Evolutionary conservation across 805 yeast species (phyloP).

Genomic region (Nakazawaea molendinolei): DNA sequence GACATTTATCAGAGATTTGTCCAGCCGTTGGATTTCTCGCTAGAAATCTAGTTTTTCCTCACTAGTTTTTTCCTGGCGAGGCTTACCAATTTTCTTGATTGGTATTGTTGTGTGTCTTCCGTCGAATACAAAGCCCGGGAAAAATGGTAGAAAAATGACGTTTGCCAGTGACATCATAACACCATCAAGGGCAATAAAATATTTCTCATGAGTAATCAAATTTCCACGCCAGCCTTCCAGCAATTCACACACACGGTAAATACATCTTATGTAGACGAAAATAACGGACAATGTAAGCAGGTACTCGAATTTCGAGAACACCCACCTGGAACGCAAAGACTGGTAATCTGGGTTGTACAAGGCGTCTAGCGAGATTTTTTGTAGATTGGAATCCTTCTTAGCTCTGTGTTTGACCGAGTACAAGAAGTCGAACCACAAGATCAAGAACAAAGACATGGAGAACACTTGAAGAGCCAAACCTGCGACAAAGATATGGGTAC

Average conservation of each 20-base stretch:
- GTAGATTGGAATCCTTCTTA: slow-evolving; percentile 9
- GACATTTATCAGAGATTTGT: no score
- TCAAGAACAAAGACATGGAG: slow-evolving; percentile 55
- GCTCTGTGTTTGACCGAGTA: slow-evolving; percentile 25
- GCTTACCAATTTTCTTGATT: slow-evolving; percentile 6
- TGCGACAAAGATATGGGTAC: slow-evolving; percentile 68
- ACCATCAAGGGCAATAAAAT: slow-evolving; percentile 55
- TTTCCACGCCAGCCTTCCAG: slow-evolving; percentile 66
- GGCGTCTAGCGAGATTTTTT: slow-evolving; percentile 12
- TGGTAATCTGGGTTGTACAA: slow-evolving; percentile 29
- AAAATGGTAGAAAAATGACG: slow-evolving; percentile 41
- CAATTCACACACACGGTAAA: slow-evolving; percentile 69
- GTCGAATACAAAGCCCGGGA: slow-evolving; percentile 55
- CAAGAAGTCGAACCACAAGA: slow-evolving; percentile 41
- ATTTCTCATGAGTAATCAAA: slow-evolving; percentile 53
- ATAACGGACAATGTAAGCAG: slow-evolving; percentile 41
- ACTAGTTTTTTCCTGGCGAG: background rate
- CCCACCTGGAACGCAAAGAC: slow-evolving; percentile 23
- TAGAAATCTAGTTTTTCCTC: background rate
- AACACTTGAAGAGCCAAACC: slow-evolving; percentile 76
- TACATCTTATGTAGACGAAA: slow-evolving; percentile 57
- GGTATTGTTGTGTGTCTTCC: slow-evolving; percentile 20
- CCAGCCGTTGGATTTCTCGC: background rate
- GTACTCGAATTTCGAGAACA: slow-evolving; percentile 37
- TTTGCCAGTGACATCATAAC: slow-evolving; percentile 50